Percentiles rank a stretch among this genome's conserved stretches.
Conservation (phyloP, 371 early-diverging fungal genomes). For the Mortierella sp. region DNA sequence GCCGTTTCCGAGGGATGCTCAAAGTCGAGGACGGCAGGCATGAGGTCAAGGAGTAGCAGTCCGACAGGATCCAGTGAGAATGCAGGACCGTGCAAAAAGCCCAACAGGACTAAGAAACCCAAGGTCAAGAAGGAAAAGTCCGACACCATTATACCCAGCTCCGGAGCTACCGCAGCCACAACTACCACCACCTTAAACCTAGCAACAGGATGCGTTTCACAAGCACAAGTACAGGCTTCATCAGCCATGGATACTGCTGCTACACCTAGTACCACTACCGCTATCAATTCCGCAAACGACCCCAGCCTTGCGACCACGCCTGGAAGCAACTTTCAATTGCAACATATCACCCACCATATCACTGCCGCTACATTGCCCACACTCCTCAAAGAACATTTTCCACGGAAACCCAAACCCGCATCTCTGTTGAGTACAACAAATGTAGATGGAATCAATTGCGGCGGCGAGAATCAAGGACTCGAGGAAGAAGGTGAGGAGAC, state of each 20-base stretch:
- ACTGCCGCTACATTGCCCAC: conserved; percentile 65
- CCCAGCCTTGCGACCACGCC: conserved; percentile 39
- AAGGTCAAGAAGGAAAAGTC: conserved; percentile 27
- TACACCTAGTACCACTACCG: not conserved
- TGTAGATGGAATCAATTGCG: not conserved
- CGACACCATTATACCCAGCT: conserved; percentile 28
- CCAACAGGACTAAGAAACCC: conserved; percentile 18
- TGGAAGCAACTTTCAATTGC: conserved; percentile 54
- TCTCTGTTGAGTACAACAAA: not conserved
- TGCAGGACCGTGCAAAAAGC: conserved; percentile 14
- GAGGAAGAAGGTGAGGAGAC: conserved; percentile 33
- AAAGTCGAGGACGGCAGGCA: conserved; percentile 21
- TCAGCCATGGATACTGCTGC: not conserved
- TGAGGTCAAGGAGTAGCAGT: conserved; percentile 28
- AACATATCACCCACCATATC: conserved; percentile 69
- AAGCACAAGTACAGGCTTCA: not conserved
- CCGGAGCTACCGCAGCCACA: not conserved
- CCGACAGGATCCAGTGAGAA: conserved; percentile 16
- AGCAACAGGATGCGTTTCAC: not conserved
- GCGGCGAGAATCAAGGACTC: conserved; percentile 16
- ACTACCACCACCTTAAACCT: not conserved
- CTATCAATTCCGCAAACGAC: conserved; percentile 25
- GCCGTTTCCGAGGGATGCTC: conserved; percentile 10
- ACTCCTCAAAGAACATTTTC: conserved; percentile 59
- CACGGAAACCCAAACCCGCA: conserved; percentile 29